These are phyloP conservation scores for Saturnispora saitoi DNA, from an alignment of 805 yeast species.

Conservation along the genomic window DNA sequence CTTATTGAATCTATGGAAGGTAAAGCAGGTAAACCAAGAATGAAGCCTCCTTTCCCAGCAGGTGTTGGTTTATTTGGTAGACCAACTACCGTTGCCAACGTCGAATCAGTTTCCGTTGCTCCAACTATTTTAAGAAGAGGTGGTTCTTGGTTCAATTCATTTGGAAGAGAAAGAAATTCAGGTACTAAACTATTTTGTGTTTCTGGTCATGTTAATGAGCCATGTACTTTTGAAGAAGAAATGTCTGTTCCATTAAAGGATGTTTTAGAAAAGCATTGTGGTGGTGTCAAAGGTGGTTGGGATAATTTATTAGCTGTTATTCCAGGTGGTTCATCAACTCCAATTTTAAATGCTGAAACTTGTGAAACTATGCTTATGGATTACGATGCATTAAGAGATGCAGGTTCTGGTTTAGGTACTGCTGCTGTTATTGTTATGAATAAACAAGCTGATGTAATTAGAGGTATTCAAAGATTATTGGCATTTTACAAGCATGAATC, in stretches of 20 bases:
- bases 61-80: constrained; percentile 89
- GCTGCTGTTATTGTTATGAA: constrained; percentile 92
- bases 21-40: constrained; percentile 87
- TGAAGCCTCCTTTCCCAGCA: constrained; percentile 93
- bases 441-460: constrained; percentile 74
- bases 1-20: constrained; percentile 85
- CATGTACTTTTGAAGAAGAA: constrained; percentile 90
- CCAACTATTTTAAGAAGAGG: constrained; percentile 88
- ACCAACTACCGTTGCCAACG: constrained; percentile 86
- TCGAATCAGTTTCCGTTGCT: constrained; percentile 84
- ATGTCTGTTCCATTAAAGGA: constrained; percentile 85
- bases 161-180: constrained; percentile 77
- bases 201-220: constrained; percentile 86
- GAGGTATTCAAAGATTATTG: constrained; percentile 79
- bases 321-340: constrained; percentile 89
- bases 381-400: constrained; percentile 77
- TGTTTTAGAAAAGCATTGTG: constrained; percentile 80
- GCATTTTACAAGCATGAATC: constrained; percentile 87
- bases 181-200: constrained; percentile 83
- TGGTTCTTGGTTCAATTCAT: constrained; percentile 75
- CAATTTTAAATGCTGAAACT: constrained; percentile 59
- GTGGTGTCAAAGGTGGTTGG: constrained; percentile 90
- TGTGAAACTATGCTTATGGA: constrained; percentile 76
- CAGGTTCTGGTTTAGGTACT: constrained; percentile 82
- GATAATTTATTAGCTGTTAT: constrained; percentile 80